These are phyloP conservation scores for Coniophora puteana DNA, from an alignment of 1,284 basidiomycete genomes.

Conservation along the genomic window DNA sequence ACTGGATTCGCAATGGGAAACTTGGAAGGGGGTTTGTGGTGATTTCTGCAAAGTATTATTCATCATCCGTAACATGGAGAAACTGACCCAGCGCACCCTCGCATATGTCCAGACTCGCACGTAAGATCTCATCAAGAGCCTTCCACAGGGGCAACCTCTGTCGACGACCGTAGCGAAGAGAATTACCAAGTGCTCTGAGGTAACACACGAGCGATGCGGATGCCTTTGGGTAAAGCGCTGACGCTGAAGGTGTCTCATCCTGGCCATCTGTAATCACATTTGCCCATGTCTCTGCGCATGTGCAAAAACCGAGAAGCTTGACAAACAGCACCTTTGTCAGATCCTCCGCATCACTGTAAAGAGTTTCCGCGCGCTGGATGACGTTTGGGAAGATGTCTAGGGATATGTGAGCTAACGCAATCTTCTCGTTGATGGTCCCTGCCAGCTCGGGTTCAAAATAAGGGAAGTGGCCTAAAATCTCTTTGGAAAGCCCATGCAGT, in stretches of 20 bases:
- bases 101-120: constrained; percentile 38
- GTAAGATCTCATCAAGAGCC: constrained; percentile 39
- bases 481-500: constrained; percentile 45
- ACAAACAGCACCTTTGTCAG: constrained; percentile 46
- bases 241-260: constrained; percentile 35
- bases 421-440: constrained; percentile 58
- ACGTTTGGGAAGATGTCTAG: constrained; percentile 51
- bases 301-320: constrained; percentile 48
- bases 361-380: constrained; percentile 42
- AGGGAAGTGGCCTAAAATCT: constrained; percentile 49
- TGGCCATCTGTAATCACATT: constrained; percentile 35
- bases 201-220: constrained; percentile 31
- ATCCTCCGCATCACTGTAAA: constrained; percentile 43
- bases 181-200: constrained; percentile 37
- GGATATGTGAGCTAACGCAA: constrained; percentile 48
- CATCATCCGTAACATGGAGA: background rate
- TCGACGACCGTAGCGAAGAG: constrained; percentile 23
- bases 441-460: constrained; percentile 34
- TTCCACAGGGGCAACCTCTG: constrained; percentile 40
- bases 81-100: constrained; percentile 34
- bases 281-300: constrained; percentile 55
- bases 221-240: constrained; percentile 34
- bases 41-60: constrained; percentile 29
- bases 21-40: constrained; percentile 27
- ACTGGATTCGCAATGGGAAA: constrained; percentile 30